phyloP scores from a whole-genome alignment of 2,329 filamentous ascomycete genomes.

The Ophiostoma ulmi region DNA sequence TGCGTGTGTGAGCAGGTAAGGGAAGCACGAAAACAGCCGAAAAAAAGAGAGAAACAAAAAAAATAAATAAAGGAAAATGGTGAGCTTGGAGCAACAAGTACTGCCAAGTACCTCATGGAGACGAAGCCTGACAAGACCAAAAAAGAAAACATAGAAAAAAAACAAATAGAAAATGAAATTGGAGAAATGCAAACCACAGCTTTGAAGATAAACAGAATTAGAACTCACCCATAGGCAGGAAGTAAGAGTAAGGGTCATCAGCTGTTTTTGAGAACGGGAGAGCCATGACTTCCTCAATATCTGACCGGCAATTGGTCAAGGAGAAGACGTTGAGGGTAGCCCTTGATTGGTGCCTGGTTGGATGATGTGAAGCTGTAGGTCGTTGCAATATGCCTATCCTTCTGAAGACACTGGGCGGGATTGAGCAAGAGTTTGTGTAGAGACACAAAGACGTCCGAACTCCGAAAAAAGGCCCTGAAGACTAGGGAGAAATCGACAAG shows the following conservation, averaged over 20 bases:
- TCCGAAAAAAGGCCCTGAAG: background rate
- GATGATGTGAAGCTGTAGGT: background rate
- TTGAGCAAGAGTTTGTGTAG: background rate
- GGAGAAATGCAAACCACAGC: background rate
- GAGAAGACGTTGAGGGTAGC: background rate
- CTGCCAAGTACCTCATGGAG: constrained; percentile 2
- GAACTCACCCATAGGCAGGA: constrained; percentile 53
- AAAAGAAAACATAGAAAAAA: background rate
- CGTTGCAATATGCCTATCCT: background rate
- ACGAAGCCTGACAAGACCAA: background rate
- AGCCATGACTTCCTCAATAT: constrained; percentile 25
- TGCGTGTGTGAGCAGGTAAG: background rate
- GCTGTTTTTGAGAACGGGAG: constrained; percentile 29
- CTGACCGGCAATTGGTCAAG: background rate
- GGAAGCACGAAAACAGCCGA: background rate
- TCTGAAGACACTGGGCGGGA: background rate
- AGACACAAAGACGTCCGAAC: background rate
- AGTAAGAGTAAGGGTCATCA: constrained; percentile 45
- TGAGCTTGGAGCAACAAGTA: background rate
- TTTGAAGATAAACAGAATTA: background rate
- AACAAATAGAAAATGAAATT: background rate
- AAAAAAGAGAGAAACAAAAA: background rate
- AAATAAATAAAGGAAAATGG: background rate
- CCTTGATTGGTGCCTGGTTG: background rate
- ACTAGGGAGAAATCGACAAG: background rate